Base-by-base conservation (phyloP, 2,329 filamentous ascomycete genomes). In the Talaromyces sp. region DNA sequence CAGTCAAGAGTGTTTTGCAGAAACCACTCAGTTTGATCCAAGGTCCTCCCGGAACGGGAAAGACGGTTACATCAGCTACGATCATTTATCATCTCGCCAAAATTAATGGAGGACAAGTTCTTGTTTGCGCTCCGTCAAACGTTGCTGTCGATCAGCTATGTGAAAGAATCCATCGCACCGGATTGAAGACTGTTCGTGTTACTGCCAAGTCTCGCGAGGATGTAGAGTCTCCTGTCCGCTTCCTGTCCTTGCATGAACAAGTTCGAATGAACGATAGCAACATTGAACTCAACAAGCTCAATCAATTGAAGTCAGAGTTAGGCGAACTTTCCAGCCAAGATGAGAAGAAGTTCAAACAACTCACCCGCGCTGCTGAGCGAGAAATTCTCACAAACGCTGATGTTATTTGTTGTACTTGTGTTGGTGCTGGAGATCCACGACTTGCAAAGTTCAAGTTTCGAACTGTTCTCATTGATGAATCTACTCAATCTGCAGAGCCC, bases 141-240 rank as follows among this genome's bases (percentile, higher is more conserved):
- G 95, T 99, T 68, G 95, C 95, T 9, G 95, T 99, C 33, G 95
- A 99, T 74, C 95, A 99, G 79, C 88, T 99, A 35, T 99, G 95
- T 75, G 95, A 99, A 79, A 92, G 96, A 56, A 94, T 99, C 68
- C 94, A 98, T 78, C 87, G 89, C 65, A 99, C 95, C 39, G 93
- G 93, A 2, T 84, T 99, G 68, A 99, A 99, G 82, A 95, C 96
- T 62, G 95, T 98, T 50, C 93, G 95, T 74, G 88, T 99, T 66
- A 99, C 95, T n/a, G 95, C 95, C 67, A 99, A 99, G 79, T 99
- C 95, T 60, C 90, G 95, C 67, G 95, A 99, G 77, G 95, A 99
- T 82, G 95, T 99, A 10, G 95, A 99, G 77, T 97, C 94, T n/a
- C 93, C 93, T 3, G 95, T 99, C 70, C 92, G 92, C 72, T 98